These are phyloP conservation scores for Mycena filopes DNA, from an alignment of 768 basidiomycete genomes.

Conservation along the genomic window DNA sequence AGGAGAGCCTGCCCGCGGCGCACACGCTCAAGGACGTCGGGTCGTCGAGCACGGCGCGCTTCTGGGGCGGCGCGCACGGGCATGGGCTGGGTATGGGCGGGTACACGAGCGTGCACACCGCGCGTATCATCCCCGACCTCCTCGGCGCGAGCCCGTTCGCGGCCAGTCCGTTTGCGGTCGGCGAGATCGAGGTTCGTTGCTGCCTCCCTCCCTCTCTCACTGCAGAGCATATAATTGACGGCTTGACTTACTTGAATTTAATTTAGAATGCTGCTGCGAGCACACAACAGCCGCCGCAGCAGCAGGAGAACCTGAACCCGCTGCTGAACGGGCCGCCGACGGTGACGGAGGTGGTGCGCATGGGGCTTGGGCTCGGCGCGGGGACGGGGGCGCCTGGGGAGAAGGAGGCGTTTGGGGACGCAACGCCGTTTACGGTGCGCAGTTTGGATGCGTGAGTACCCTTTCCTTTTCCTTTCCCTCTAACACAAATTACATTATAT, in stretches of 20 bases:
- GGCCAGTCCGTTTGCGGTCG: conserved; percentile 26
- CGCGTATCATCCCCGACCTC: conserved; percentile 82
- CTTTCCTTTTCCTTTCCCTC: conserved; percentile 16
- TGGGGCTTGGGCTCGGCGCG: conserved; percentile 24
- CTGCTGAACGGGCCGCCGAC: conserved; percentile 55
- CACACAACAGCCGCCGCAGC: background rate
- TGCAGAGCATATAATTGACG: too few relatives aligned
- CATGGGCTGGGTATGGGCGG: conserved; percentile 63
- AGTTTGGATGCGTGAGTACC: conserved; percentile 77
- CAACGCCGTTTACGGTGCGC: conserved; percentile 89
- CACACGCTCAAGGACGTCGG: conserved; percentile 82
- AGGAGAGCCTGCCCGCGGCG: conserved; percentile 57
- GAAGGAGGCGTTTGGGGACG: conserved; percentile 77
- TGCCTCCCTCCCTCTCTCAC: background rate
- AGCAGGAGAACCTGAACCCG: conserved; percentile 85
- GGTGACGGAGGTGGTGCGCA: conserved; percentile 29
- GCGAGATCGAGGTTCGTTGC: conserved; percentile 13
- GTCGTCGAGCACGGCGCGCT: conserved; percentile 47
- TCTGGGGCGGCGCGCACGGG: conserved; percentile 81
- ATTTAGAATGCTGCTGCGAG: too few relatives aligned
- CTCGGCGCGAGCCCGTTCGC: conserved; percentile 37
- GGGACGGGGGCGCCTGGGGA: conserved; percentile 21
- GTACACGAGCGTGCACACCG: conserved; percentile 86
- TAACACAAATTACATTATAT: conserved; percentile 1
- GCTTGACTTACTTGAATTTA: too few relatives aligned